Base-by-base conservation (phyloP, 495 filamentous ascomycete genomes). In the Chaetomidium leptoderma region DNA sequence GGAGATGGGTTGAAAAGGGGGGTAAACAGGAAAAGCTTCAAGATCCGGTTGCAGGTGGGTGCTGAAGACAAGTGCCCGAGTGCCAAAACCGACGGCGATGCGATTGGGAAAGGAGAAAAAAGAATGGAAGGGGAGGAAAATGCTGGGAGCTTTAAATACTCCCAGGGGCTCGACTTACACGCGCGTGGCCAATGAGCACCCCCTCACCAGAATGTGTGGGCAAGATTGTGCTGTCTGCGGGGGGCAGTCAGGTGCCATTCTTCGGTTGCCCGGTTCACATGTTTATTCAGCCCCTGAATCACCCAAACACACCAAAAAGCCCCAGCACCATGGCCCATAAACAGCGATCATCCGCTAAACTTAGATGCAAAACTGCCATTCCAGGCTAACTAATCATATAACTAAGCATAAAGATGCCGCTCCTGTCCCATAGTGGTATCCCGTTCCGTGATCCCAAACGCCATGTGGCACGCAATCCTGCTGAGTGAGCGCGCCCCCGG, bases 141-240 rank as follows among this genome's bases (percentile, higher is more conserved):
- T 49, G 32, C 39, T n/a, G 30, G 11, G 19, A 4, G 16, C 13
- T 8, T 61, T 52, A 56, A 61, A 52, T 55, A 56, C 33, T 19
- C 43, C 32, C 17, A 26, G 30, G 23, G 21, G 26, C 14, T 8
- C 42, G 46, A 53, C 43, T 56, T 57, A 60, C 57, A 54, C n/a
- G n/a, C n/a, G n/a, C n/a, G n/a, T n/a, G n/a, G n/a, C 62, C 62
- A 64, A 64, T 64, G 24, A 55, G 32, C 32, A 24, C 17, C 3
- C 19, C 24, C 14, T 24, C 30, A 23, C 13, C 4, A 10, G 37
- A 26, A 23, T 37, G 49, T 35, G 42, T 36, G 33, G 33, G 19
- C 33, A 16, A 17, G 17, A 11, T 29, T 42, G 23, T 3, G 32
- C 5, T 17, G 49, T 6, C 35, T 7, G 23, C 5, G 13, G 4